These are phyloP conservation scores for Cenchrus purpureus DNA, from an alignment of 176 grass and related monocot genomes.

Conservation along the genomic window DNA sequence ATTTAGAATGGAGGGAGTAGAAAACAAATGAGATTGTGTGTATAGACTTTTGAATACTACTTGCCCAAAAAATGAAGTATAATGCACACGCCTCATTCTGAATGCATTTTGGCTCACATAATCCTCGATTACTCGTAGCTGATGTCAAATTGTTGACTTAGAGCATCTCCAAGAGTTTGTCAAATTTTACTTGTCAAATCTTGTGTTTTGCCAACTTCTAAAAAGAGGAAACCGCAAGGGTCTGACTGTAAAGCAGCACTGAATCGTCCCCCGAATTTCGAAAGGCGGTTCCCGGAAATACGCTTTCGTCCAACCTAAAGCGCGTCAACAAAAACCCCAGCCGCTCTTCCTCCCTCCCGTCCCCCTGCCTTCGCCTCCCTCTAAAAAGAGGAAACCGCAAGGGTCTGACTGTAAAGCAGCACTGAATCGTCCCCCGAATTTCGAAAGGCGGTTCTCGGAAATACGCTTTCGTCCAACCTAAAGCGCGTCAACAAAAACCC, in stretches of 20 bases:
- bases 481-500: slow-evolving; percentile 1
- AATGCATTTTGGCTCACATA: too few species aligned
- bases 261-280: background rate
- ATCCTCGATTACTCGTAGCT: too few species aligned
- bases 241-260: background rate
- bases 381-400: too few species aligned
- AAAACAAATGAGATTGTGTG: too few species aligned
- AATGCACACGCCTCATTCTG: too few species aligned
- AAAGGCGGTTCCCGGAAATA: background rate
- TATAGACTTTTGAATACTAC: too few species aligned
- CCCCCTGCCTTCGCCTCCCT: background rate
- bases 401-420: background rate
- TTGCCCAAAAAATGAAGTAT: too few species aligned
- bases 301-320: background rate
- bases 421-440: background rate
- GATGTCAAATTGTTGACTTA: too few species aligned
- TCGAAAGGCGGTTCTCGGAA: background rate
- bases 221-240: background rate
- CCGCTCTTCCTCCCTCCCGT: background rate
- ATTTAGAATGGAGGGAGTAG: too few species aligned
- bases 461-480: background rate
- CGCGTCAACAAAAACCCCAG: background rate
- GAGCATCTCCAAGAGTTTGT: too few species aligned
- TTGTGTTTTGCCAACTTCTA: too few species aligned
- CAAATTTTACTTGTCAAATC: too few species aligned